Percentiles rank a stretch among this genome's conserved stretches.
Conservation (phyloP, 192 early-diverging fungal species). For the Entomortierella parvispora region DNA sequence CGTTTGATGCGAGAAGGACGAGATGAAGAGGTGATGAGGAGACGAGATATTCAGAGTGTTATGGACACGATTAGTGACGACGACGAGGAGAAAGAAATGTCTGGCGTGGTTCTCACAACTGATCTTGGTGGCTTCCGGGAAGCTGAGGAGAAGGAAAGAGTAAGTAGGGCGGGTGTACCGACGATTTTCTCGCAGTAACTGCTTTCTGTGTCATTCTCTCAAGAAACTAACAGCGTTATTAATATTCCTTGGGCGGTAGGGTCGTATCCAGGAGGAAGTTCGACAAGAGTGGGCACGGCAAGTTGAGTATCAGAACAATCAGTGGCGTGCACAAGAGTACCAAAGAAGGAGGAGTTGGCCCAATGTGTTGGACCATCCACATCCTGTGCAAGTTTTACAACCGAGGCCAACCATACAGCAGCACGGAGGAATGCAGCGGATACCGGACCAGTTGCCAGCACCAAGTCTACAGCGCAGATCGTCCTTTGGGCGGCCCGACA, state of each 20-base stretch:
- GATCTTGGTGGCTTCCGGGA: slow-evolving; percentile 33
- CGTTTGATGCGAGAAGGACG: slow-evolving; percentile 32
- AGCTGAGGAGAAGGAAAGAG: slow-evolving; percentile 28
- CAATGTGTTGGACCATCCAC: slow-evolving; percentile 4
- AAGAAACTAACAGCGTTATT: too few species aligned
- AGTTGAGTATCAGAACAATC: slow-evolving; percentile 1
- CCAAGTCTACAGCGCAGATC: not conserved
- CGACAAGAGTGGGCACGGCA: slow-evolving; percentile 16
- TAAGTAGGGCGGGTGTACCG: not conserved
- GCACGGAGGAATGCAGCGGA: not conserved
- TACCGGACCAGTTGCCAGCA: not conserved
- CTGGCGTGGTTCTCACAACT: slow-evolving; percentile 11
- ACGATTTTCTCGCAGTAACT: too few species aligned
- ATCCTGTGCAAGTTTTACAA: not conserved
- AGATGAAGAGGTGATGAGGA: slow-evolving; percentile 23
- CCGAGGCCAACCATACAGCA: slow-evolving; percentile 10
- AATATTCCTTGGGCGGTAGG: slow-evolving; percentile 2
- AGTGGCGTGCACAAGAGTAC: not conserved
- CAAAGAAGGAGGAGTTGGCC: slow-evolving; percentile 33
- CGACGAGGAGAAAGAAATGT: slow-evolving; percentile 17
- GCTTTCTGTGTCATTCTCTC: not conserved
- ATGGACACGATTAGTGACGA: slow-evolving; percentile 40
- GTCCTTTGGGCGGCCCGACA: not conserved
- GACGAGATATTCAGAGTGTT: slow-evolving; percentile 15
- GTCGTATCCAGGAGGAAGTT: slow-evolving; percentile 20